phyloP scores from a whole-genome alignment of 371 early-diverging fungal genomes.

The Mortierella sp. region DNA sequence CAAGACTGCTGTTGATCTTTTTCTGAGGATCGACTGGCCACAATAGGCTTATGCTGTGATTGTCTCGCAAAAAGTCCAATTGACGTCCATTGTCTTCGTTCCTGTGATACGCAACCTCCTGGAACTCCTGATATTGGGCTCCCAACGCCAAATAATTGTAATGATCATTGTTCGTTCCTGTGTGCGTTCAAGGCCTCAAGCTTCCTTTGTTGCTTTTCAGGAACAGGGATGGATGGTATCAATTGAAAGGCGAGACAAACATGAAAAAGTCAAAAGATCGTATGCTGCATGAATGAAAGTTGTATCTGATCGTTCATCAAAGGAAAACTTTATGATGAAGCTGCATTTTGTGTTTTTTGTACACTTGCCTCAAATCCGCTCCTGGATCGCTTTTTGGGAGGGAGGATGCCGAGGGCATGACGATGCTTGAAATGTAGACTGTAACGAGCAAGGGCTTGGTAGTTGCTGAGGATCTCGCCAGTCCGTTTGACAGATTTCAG shows the following conservation, averaged over 20 bases:
- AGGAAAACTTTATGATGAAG: background rate
- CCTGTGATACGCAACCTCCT: background rate
- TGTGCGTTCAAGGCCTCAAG: too few species aligned
- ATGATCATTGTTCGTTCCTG: background rate
- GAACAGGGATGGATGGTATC: background rate
- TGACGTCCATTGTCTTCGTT: background rate
- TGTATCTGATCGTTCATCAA: background rate
- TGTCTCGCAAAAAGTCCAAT: background rate
- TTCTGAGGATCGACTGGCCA: background rate
- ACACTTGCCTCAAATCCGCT: constrained; percentile 37
- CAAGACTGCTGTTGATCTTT: background rate
- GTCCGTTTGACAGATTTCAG: constrained; percentile 39
- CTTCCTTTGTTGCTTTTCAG: background rate
- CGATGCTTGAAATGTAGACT: constrained; percentile 61
- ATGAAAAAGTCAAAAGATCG: background rate
- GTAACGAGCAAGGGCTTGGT: constrained; percentile 62
- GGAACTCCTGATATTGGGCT: constrained; percentile 1
- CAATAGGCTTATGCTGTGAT: background rate
- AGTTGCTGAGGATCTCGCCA: constrained; percentile 57
- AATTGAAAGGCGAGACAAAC: background rate
- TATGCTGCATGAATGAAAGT: background rate
- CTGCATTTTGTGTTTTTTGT: background rate
- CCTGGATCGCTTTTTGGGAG: constrained; percentile 34
- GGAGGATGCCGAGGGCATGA: constrained; percentile 52
- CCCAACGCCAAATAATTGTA: background rate